These are phyloP conservation scores for Candida anutae DNA, from an alignment of 1,139 yeast genomes.

Conservation along the genomic window DNA sequence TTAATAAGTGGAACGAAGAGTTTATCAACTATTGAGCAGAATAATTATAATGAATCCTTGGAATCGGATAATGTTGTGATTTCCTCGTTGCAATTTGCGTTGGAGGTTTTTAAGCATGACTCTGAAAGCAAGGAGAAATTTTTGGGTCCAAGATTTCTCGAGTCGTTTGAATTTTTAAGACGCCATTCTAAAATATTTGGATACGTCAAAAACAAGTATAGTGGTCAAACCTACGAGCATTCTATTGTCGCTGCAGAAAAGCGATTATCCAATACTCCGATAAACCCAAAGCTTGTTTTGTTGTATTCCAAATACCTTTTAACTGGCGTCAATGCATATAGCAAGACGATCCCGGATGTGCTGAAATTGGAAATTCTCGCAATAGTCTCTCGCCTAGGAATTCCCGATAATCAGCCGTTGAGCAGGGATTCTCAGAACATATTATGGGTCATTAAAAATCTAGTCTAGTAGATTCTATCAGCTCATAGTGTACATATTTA, in stretches of 20 bases:
- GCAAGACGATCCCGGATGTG: slow-evolving; percentile 25
- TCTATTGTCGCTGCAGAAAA: slow-evolving; percentile 1
- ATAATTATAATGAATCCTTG: slow-evolving; percentile 1
- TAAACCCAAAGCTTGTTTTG: slow-evolving; percentile 10
- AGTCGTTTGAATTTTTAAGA: slow-evolving; percentile 26
- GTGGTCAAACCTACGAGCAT: background rate
- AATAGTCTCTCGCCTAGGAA: slow-evolving; percentile 19
- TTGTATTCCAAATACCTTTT: slow-evolving; percentile 18
- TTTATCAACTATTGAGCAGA: slow-evolving; percentile 3
- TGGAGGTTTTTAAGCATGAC: slow-evolving; percentile 23
- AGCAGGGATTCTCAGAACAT: slow-evolving; percentile 23
- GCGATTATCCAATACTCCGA: slow-evolving; percentile 2
- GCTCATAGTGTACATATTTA: too few relatives aligned
- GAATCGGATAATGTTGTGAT: slow-evolving; percentile 6
- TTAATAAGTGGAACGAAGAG: slow-evolving; percentile 8
- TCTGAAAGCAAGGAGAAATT: slow-evolving; percentile 19
- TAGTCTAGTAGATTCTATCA: slow-evolving; percentile 1
- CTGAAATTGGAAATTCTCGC: slow-evolving; percentile 22
- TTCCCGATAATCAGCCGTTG: slow-evolving; percentile 12
- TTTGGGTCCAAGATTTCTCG: slow-evolving; percentile 27
- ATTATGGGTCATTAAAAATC: slow-evolving; percentile 21
- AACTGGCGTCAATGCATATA: slow-evolving; percentile 25
- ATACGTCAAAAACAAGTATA: background rate
- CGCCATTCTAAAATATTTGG: slow-evolving; percentile 10
- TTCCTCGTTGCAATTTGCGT: slow-evolving; percentile 18